Percentiles rank a stretch among this genome's conserved stretches.
These are phyloP conservation scores for Phlebiopsis gigantea DNA, from an alignment of 768 basidiomycete species.

Conservation along the genomic window DNA sequence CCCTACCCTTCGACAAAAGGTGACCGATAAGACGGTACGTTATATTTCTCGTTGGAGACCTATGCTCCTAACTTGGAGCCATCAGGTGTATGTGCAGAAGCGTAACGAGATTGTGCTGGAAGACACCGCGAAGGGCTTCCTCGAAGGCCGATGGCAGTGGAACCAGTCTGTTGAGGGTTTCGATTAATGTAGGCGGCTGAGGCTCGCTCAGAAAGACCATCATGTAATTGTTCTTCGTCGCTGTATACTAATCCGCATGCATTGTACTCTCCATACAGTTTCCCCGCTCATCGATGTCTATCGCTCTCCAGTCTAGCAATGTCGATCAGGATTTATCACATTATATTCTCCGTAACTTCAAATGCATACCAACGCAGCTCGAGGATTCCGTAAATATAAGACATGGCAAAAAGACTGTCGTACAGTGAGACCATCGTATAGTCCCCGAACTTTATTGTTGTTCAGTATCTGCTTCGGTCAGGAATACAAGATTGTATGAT, in stretches of 20 bases:
- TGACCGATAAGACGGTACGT: constrained; percentile 91
- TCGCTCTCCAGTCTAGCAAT: neutral
- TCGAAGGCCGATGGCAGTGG: constrained; percentile 84
- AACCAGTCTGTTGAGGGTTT: constrained; percentile 69
- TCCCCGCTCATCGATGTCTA: neutral
- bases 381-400: too few relatives aligned
- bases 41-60: neutral
- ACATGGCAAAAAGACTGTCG: too few relatives aligned
- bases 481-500: too few relatives aligned
- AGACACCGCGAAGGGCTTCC: constrained; percentile 87
- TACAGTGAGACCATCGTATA: too few relatives aligned
- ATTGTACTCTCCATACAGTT: constrained; percentile 6
- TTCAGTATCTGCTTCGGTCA: too few relatives aligned
- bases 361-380: too few relatives aligned
- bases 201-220: neutral
- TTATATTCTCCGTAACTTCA: too few relatives aligned
- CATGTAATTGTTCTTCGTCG: neutral
- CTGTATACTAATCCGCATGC: constrained; percentile 3
- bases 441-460: too few relatives aligned
- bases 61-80: neutral
- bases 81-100: constrained; percentile 89
- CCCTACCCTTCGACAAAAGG: constrained; percentile 77
- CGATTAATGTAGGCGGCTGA: constrained; percentile 28
- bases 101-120: constrained; percentile 93
- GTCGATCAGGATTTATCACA: neutral